Conservation (phyloP, 2,329 filamentous ascomycete genomes). For the Thelonectria rubi region DNA sequence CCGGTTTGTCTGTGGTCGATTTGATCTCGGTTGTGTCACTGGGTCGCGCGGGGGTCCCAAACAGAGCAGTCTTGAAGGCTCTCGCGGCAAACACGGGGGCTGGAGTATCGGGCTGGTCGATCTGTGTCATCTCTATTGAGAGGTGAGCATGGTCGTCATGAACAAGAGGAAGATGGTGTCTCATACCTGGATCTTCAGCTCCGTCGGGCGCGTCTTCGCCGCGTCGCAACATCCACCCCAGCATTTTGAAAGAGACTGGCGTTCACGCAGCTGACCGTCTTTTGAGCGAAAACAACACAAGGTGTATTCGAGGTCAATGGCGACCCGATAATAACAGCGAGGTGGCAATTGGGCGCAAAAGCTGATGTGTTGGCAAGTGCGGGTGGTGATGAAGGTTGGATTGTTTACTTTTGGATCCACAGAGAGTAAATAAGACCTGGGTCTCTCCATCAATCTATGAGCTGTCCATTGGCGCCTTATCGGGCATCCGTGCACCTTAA, state of each 20-base stretch:
- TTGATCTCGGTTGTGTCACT: conserved; percentile 43
- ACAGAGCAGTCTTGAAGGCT: conserved; percentile 70
- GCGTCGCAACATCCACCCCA: conserved; percentile 67
- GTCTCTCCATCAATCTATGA: conserved; percentile 4
- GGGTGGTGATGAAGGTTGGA: conserved; percentile 9
- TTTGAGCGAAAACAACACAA: conserved; percentile 9
- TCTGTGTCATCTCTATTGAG: conserved; percentile 53
- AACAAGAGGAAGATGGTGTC: conserved; percentile 4
- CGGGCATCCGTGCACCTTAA: conserved; percentile 34
- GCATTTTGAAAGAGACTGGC: conserved; percentile 52
- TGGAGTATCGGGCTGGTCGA: conserved; percentile 70
- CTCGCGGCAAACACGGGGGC: conserved; percentile 73
- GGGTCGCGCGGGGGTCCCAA: conserved; percentile 63
- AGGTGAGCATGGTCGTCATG: conserved; percentile 6
- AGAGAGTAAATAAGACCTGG: conserved; percentile 16
- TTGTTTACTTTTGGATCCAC: conserved; percentile 29
- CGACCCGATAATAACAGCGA: conserved; percentile 25
- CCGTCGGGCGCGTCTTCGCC: conserved; percentile 51
- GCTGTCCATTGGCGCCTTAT: conserved; percentile 41
- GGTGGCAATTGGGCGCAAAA: conserved; percentile 13
- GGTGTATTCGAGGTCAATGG: conserved; percentile 31
- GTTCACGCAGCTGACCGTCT: conserved; percentile 10
- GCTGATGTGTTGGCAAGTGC: conserved; percentile 21
- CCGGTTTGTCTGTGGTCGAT: conserved; percentile 38
- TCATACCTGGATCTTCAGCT: conserved; percentile 44